Evolutionary conservation across 2,329 filamentous ascomycete species (phyloP).

Genomic region (Colletotrichum scovillei): DNA sequence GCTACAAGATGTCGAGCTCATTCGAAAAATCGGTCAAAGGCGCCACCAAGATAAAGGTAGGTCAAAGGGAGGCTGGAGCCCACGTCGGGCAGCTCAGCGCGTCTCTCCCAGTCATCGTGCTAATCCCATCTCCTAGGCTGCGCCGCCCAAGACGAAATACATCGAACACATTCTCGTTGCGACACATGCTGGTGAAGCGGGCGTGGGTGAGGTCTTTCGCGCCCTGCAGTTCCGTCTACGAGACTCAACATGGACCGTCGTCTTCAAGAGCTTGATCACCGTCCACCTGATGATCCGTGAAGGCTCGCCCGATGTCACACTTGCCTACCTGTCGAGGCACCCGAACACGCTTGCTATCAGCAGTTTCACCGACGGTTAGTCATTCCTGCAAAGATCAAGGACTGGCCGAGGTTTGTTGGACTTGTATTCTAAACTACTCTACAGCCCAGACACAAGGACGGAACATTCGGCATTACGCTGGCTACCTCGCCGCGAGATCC

Average conservation of each 20-base stretch:
- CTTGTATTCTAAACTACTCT: constrained; percentile 8
- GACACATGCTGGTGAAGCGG: constrained; percentile 93
- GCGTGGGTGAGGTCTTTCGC: constrained; percentile 95
- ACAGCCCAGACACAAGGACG: constrained; percentile 92
- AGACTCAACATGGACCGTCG: constrained; percentile 99
- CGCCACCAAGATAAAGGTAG: constrained; percentile 95
- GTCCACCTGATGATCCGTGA: constrained; percentile 98
- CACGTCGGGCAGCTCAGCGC: constrained; percentile 1
- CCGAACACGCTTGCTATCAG: constrained; percentile 88
- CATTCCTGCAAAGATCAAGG: neutral
- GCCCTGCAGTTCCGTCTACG: constrained; percentile 88
- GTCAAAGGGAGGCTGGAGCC: constrained; percentile 16
- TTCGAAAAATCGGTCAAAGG: constrained; percentile 99
- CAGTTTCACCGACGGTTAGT: constrained; percentile 89
- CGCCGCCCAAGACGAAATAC: constrained; percentile 98
- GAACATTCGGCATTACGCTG: constrained; percentile 92
- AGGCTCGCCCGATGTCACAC: constrained; percentile 87
- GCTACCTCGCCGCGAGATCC: constrained; percentile 86
- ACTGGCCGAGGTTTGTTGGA: neutral
- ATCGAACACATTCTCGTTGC: constrained; percentile 98
- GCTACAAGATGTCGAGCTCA: constrained; percentile 76
- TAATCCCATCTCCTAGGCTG: constrained; percentile 48
- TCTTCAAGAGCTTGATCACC: constrained; percentile 97
- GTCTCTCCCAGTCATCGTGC: constrained; percentile 23
- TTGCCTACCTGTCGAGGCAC: constrained; percentile 85